Percentiles rank a stretch among this genome's conserved stretches.
Conservation (phyloP, 495 filamentous ascomycete species). For the Podospora comata region DNA sequence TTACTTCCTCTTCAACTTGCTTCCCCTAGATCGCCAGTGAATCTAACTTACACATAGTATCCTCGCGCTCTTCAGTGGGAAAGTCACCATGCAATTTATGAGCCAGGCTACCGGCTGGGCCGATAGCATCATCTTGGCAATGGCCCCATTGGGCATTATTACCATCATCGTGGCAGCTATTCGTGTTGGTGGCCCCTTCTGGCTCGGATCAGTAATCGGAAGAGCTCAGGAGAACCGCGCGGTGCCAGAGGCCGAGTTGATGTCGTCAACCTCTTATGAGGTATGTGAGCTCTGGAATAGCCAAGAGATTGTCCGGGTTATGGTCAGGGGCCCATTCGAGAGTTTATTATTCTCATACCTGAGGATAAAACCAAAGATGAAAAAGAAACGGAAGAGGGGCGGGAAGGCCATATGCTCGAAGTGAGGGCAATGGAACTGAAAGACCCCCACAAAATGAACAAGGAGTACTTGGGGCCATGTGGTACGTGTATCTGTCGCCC, state of each 20-base stretch:
- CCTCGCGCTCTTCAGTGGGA: constrained; percentile 55
- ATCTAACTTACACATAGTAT: constrained; percentile 22
- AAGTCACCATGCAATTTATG: constrained; percentile 57
- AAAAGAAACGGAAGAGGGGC: no score
- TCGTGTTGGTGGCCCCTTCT: constrained; percentile 50
- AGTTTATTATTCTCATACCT: constrained; percentile 14
- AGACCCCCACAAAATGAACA: no score
- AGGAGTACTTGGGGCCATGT: no score
- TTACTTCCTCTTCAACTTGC: no score
- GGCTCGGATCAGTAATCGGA: constrained; percentile 52
- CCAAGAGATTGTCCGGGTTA: constrained; percentile 28
- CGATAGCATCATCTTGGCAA: constrained; percentile 54
- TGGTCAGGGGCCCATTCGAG: constrained; percentile 16
- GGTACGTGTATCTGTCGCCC: no score
- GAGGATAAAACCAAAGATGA: no score
- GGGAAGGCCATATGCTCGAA: no score
- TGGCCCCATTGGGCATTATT: constrained; percentile 54
- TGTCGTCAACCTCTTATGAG: constrained; percentile 34
- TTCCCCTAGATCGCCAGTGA: no score
- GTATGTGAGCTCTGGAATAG: constrained; percentile 41
- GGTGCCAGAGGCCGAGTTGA: constrained; percentile 32
- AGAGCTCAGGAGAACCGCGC: constrained; percentile 36
- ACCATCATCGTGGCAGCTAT: constrained; percentile 54
- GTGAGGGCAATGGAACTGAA: no score
- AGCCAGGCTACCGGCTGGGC: constrained; percentile 47